Percentiles rank a stretch among this genome's conserved stretches.
These are phyloP conservation scores for Dentipellis sp. DNA, from an alignment of 768 basidiomycete genomes.

Conservation along the genomic window DNA sequence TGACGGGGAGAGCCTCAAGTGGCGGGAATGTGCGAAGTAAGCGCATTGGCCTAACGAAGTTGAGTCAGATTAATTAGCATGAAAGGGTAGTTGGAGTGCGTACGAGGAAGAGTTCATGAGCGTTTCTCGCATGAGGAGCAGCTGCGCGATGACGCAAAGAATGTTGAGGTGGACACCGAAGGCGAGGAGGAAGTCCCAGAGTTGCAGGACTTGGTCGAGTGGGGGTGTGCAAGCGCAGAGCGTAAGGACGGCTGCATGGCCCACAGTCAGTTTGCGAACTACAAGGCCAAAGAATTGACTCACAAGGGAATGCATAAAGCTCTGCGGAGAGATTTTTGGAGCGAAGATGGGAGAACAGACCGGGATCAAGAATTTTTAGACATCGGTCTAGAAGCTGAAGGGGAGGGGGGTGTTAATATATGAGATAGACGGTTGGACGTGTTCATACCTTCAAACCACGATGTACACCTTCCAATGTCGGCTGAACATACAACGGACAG, in stretches of 20 bases:
- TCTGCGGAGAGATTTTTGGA: conserved; percentile 92
- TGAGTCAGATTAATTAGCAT: conserved; percentile 3
- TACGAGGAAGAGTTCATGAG: conserved; percentile 85
- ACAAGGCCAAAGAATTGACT: conserved; percentile 21
- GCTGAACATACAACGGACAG: conserved; percentile 95
- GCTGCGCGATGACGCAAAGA: conserved; percentile 92
- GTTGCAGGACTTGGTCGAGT: conserved; percentile 82
- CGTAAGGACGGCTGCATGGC: conserved; percentile 71
- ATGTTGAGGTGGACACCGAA: conserved; percentile 97
- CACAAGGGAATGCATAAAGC: conserved; percentile 96
- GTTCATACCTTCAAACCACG: conserved; percentile 72
- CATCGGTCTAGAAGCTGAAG: conserved; percentile 84
- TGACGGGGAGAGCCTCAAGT: conserved; percentile 76
- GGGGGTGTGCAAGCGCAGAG: conserved; percentile 96
- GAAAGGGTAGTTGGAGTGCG: conserved; percentile 14
- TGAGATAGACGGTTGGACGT: too few relatives aligned
- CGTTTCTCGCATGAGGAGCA: conserved; percentile 82
- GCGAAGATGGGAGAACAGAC: conserved; percentile 71
- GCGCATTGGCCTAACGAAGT: conserved; percentile 72
- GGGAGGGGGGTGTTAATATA: neutral
- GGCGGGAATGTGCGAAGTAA: conserved; percentile 91
- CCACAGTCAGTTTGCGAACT: neutral
- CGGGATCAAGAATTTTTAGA: conserved; percentile 83
- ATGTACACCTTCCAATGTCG: conserved; percentile 93
- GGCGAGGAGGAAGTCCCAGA: conserved; percentile 97